Evolutionary conservation across 202 grass and related monocot species (phyloP), one percentile per base, ranked within the genome.

Genomic region (Brachypodium distachyon): DNA sequence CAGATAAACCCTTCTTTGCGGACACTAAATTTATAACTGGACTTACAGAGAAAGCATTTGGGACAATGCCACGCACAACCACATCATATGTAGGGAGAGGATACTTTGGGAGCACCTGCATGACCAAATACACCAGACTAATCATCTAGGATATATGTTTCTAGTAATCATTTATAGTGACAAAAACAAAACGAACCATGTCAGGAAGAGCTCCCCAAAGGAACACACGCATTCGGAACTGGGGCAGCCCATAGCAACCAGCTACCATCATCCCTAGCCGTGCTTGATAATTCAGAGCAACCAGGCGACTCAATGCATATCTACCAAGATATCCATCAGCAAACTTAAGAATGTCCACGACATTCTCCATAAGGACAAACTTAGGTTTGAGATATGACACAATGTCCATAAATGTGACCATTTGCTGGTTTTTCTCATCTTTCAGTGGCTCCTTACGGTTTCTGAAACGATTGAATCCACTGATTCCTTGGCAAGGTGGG

Each of bases 361-460:
- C 87, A 68, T 93, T 93, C 64, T 93, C 90, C 87, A 93, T 93
- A 0, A 90, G 80, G 44, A 90, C 87, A 47, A 87, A 90, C 72
- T 78, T 89, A 13, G 90, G 90, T 49, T 85, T 87, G 7, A 93
- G 61, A 31, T 83, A 89, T 7, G 80, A 60, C 41, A 90, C 84
- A 19, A 90, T 90, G 53, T 93, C 84, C 87, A 90, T 90, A 31
- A 82, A 90, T 0, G 88, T 85, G 26, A 89, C 68, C 83, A 90
- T 90, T 40, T 93, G 86, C 38, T 82, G 51, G 17, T 93, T 93
- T 55, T 93, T 93, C 27, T 89, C 87, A 23, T 90, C 87, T 26
- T 89, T 80, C 8, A 93, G 67, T 9, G 81, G 83, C 62, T 85
- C 84, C 2, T 86, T 3, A 40, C 62, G n/a, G 61, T 93, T 93